Evolutionary conservation across 2,329 filamentous ascomycete genomes (phyloP).

Genomic region (Penicillium vulpinum): DNA sequence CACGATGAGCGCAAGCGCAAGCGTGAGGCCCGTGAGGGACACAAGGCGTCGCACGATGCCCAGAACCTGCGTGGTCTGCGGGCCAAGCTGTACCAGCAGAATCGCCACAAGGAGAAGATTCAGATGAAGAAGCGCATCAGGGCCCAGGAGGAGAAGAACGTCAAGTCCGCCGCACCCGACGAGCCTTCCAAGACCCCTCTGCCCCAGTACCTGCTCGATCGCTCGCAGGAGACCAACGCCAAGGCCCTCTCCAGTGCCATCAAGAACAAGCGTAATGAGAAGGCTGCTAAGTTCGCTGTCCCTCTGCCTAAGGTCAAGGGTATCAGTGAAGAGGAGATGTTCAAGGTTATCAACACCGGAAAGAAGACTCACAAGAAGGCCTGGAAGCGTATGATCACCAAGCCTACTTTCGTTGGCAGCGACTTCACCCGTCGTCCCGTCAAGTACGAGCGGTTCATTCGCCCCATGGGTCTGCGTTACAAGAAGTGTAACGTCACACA

Average conservation of each 20-base stretch:
- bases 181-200: constrained; percentile 76
- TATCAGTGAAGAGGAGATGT: constrained; percentile 96
- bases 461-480: constrained; percentile 75
- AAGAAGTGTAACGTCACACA: constrained; percentile 71
- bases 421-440: constrained; percentile 89
- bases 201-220: constrained; percentile 90
- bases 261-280: constrained; percentile 93
- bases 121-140: constrained; percentile 95
- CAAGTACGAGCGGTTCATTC: constrained; percentile 70
- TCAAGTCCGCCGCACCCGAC: constrained; percentile 77
- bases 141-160: constrained; percentile 91
- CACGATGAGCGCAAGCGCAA: constrained; percentile 89
- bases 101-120: constrained; percentile 95
- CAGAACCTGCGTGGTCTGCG: constrained; percentile 90
- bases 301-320: constrained; percentile 92
- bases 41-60: constrained; percentile 84
- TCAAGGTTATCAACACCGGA: constrained; percentile 92
- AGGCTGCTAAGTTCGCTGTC: constrained; percentile 89
- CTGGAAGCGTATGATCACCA: constrained; percentile 66
- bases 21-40: constrained; percentile 80
- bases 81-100: constrained; percentile 91
- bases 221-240: constrained; percentile 65
- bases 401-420: constrained; percentile 84
- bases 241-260: constrained; percentile 81
- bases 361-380: constrained; percentile 90